Conservation (phyloP, 2,329 filamentous ascomycete species). For the Penicillium corylophilum region DNA sequence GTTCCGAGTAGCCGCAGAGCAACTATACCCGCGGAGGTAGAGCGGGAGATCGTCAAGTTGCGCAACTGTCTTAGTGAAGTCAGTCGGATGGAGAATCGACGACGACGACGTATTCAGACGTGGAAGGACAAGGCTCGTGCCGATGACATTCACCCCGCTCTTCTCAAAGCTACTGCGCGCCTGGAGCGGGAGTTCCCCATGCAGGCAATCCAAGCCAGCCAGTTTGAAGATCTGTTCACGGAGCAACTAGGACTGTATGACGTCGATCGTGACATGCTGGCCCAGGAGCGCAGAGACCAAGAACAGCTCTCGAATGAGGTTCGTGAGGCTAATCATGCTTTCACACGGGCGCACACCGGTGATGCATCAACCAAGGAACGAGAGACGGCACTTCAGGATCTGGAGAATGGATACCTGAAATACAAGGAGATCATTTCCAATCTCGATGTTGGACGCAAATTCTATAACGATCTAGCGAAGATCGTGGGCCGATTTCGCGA, state of each 20-base stretch:
- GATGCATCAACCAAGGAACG: slow-evolving; percentile 70
- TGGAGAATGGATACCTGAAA: slow-evolving; percentile 90
- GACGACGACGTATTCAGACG: slow-evolving; percentile 75
- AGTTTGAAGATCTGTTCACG: slow-evolving; percentile 92
- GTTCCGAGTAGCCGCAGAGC: slow-evolving; percentile 82
- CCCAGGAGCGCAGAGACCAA: slow-evolving; percentile 74
- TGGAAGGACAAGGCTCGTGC: slow-evolving; percentile 75
- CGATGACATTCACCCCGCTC: slow-evolving; percentile 85
- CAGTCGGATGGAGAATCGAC: slow-evolving; percentile 74
- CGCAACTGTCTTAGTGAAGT: slow-evolving; percentile 83
- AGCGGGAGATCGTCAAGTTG: slow-evolving; percentile 73
- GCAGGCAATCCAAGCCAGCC: slow-evolving; percentile 78
- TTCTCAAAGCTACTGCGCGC: slow-evolving; percentile 77
- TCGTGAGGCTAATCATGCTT: slow-evolving; percentile 73
- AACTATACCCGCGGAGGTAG: slow-evolving; percentile 75
- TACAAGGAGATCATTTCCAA: slow-evolving; percentile 96
- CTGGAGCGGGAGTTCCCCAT: slow-evolving; percentile 84
- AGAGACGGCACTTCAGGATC: slow-evolving; percentile 78
- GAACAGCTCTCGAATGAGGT: slow-evolving; percentile 68
- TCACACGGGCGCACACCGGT: slow-evolving; percentile 68
- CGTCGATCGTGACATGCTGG: slow-evolving; percentile 67
- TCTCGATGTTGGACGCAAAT: slow-evolving; percentile 85
- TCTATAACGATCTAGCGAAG: slow-evolving; percentile 92
- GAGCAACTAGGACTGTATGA: slow-evolving; percentile 79
- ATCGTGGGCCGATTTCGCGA: slow-evolving; percentile 85